phyloP scores from a whole-genome alignment of 768 basidiomycete species.

The Suillus subalutaceus region DNA sequence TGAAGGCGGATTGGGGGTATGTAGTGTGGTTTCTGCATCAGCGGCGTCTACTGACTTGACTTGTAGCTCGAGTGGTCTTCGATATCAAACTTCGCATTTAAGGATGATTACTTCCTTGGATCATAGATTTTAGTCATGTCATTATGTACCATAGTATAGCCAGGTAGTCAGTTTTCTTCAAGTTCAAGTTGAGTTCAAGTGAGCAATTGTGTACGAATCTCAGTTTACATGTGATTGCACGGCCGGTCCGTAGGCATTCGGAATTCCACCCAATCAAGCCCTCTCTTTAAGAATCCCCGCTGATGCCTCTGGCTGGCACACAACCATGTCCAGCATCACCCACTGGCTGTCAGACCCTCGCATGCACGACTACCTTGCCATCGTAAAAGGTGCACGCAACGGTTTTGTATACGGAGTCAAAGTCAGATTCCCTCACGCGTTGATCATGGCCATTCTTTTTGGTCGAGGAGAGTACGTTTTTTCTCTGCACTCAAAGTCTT shows the following conservation, averaged over 20 bases:
- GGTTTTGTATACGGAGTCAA: constrained; percentile 90
- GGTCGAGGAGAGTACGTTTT: constrained; percentile 83
- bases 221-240: constrained; percentile 32
- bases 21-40: constrained; percentile 27
- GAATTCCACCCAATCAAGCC: neutral
- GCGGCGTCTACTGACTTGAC: constrained; percentile 12
- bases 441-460: constrained; percentile 95
- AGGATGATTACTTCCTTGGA: constrained; percentile 52
- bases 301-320: neutral
- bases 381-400: constrained; percentile 93
- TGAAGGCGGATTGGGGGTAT: constrained; percentile 42
- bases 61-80: constrained; percentile 60
- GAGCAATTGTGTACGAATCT: neutral
- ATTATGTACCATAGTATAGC: constrained; percentile 1
- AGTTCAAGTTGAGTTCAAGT: neutral
- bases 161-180: neutral
- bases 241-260: constrained; percentile 3
- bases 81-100: constrained; percentile 53
- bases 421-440: constrained; percentile 92
- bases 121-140: neutral
- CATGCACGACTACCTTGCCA: constrained; percentile 88
- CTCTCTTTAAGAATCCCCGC: neutral
- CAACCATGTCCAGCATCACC: constrained; percentile 28
- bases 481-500: constrained; percentile 8
- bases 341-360: constrained; percentile 56